Percentiles rank a stretch among this genome's conserved stretches.
Conservation (phyloP, 495 filamentous ascomycete genomes). For the Mycothermus thermophilus region DNA sequence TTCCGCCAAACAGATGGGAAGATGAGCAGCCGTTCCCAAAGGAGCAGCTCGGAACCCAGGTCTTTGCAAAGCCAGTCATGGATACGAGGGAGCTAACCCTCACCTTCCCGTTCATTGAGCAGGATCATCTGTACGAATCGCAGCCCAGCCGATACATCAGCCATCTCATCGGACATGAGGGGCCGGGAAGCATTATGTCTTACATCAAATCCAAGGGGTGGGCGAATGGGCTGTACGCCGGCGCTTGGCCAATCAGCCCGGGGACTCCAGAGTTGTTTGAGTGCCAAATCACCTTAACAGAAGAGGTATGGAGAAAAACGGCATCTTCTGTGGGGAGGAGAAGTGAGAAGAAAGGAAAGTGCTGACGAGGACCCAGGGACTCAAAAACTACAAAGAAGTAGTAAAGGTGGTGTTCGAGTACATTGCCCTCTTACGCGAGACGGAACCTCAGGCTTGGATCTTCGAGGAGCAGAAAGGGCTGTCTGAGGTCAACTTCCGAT, state of each 20-base stretch:
- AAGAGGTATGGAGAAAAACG: slow-evolving; percentile 44
- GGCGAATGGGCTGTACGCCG: slow-evolving; percentile 78
- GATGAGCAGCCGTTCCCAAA: slow-evolving; percentile 52
- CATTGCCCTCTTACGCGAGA: slow-evolving; percentile 70
- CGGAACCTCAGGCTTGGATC: slow-evolving; percentile 80
- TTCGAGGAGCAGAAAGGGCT: slow-evolving; percentile 81
- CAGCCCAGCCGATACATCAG: slow-evolving; percentile 84
- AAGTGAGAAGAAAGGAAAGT: too few species aligned
- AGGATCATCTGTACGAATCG: slow-evolving; percentile 66
- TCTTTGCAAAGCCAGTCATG: slow-evolving; percentile 95
- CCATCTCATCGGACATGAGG: slow-evolving; percentile 93
- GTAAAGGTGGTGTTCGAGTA: slow-evolving; percentile 88
- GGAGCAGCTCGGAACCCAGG: slow-evolving; percentile 59
- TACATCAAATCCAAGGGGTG: slow-evolving; percentile 93
- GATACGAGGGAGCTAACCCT: slow-evolving; percentile 75
- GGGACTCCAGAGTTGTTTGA: slow-evolving; percentile 71
- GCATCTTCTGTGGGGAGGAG: too few species aligned
- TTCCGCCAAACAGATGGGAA: slow-evolving; percentile 72
- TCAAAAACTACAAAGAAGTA: slow-evolving; percentile 74
- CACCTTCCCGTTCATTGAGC: slow-evolving; percentile 78
- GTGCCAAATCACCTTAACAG: slow-evolving; percentile 65
- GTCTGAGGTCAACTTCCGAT: slow-evolving; percentile 85
- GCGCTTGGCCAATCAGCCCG: slow-evolving; percentile 60
- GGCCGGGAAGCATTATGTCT: slow-evolving; percentile 88
- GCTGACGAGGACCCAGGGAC: too few species aligned